Base-by-base conservation (phyloP, 345 rosid species). In the Sisymbrium irio region DNA sequence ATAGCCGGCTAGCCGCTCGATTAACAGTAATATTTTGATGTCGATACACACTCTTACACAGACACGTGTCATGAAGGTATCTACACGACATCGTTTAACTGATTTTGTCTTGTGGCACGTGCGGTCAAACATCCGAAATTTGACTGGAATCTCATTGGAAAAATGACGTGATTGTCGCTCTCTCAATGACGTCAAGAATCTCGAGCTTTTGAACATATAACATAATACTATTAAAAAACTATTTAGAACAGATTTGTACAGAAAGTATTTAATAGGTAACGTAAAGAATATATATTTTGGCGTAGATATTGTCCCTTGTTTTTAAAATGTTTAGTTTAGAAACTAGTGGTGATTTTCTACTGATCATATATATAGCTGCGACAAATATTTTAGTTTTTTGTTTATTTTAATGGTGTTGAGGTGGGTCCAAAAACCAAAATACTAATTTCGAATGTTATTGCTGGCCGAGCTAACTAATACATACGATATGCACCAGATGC, bases 141-240 rank as follows among this genome's bases (percentile, higher is more conserved):
- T 30, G 41, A 41, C 32, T 42, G 18, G 32, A 55, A 32, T 44
- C 65, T 56, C n/a, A n/a, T 30, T 55, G 8, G 47, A 7, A 42
- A 51, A 2, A 46, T 46, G 69, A 64, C 69, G 56, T 9, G 10
- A 46, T 64, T 64, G 56, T 46, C 42, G 17, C 37, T 20, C 45
- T 46, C 47, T 46, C 33, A 58, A 28, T 50, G 76, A 71, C 76
- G 42, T 62, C 60, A 50, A 61, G 62, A 62, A 72, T 51, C 42
- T 70, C 18, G 3, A 46, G 19, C 46, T 59, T 39, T 47, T 11
- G 5, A 71, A 36, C 28, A 1, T 30, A 7, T 8, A 20, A 33
- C 18, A 35, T 33, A 36, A 47, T 6, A 32, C 4, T 35, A n/a
- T n/a, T 20, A 32, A 44, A 59, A n/a, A 9, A 49, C 3, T 49